Evolutionary conservation across 2,329 filamentous ascomycete genomes (phyloP), one percentile per base, ranked within the genome.

Genomic region (Sporothrix luriei): DNA sequence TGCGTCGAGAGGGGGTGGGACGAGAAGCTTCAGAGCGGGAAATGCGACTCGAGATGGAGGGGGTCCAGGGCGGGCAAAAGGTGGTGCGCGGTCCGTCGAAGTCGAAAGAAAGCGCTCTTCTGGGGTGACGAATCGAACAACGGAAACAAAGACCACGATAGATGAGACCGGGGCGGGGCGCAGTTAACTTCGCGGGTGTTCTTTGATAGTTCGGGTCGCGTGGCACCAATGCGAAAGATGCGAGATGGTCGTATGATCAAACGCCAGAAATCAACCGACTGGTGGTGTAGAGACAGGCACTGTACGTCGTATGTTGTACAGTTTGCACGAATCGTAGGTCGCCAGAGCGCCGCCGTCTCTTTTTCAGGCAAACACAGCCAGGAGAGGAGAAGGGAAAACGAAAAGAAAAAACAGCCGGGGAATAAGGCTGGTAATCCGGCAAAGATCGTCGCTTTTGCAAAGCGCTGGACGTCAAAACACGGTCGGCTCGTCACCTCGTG

Each of bases 161-260:
- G 57, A 62, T 62, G 38, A 43, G 38, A 46, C 43, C 38, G 57
- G 57, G 33, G 24, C 33, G 55, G 57, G 57, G 57, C 38, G 57
- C 38, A 46, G 57, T 43, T 62, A 38, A 38, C 57, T 38, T 62
- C 33, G 21, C 14, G 33, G 40, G 14, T 5, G 38, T 3, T 2
- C 6, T 26, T 46, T 24, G 51, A 13, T 24, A 16, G 57, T 62
- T 61, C 19, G 9, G 40, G 10, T 43, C 40, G 40, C 13, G 40
- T 11, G 52, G 65, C 19, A 19, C 49, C 48, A 21, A 51, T 46
- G 48, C n/a, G 33, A 38, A 55, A 46, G 55, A 52, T 33, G 57
- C 55, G 48, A 54, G 29, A 24, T 64, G 68, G 57, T 69, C 68
- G 68, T 69, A 65, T 69, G 68, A 65, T 55, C 68, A 69, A 46